phyloP scores from a whole-genome alignment of 495 filamentous ascomycete genomes.

The Chaetomium cochliodes region DNA sequence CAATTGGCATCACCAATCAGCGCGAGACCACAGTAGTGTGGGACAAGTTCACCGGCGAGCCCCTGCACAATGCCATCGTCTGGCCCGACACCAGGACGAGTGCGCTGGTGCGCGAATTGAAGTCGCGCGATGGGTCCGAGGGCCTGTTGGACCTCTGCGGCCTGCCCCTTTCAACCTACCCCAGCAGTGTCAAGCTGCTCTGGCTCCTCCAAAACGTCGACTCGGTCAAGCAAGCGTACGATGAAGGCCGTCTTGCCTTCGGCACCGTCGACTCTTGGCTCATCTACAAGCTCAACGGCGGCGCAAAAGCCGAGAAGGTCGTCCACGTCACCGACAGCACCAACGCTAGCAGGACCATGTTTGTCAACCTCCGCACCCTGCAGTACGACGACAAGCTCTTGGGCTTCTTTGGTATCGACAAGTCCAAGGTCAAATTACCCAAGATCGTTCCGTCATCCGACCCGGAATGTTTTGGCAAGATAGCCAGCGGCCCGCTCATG shows the following conservation, averaged over 20 bases:
- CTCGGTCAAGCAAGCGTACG: slow-evolving; percentile 72
- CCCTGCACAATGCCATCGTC: slow-evolving; percentile 84
- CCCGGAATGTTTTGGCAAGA: slow-evolving; percentile 66
- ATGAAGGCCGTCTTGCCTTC: slow-evolving; percentile 77
- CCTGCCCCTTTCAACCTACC: slow-evolving; percentile 89
- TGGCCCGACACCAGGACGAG: slow-evolving; percentile 92
- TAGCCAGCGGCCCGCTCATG: slow-evolving; percentile 65
- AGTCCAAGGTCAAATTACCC: slow-evolving; percentile 71
- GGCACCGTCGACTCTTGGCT: slow-evolving; percentile 96
- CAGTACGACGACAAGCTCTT: slow-evolving; percentile 82
- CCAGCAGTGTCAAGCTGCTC: slow-evolving; percentile 82
- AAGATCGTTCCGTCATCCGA: slow-evolving; percentile 86
- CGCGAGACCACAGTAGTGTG: slow-evolving; percentile 90
- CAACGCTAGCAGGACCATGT: slow-evolving; percentile 94
- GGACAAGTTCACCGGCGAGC: slow-evolving; percentile 83
- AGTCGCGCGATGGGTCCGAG: slow-evolving; percentile 62
- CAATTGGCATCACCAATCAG: slow-evolving; percentile 92
- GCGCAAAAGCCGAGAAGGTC: slow-evolving; percentile 54
- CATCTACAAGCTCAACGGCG: slow-evolving; percentile 85
- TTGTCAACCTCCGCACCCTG: slow-evolving; percentile 85
- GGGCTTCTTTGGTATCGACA: slow-evolving; percentile 78
- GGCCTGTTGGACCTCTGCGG: slow-evolving; percentile 74
- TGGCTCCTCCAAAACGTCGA: slow-evolving; percentile 79
- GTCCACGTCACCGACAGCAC: slow-evolving; percentile 84
- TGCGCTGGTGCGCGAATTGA: slow-evolving; percentile 76